Base-by-base conservation (phyloP, 768 basidiomycete genomes). In the Pleurotus ostreatus region DNA sequence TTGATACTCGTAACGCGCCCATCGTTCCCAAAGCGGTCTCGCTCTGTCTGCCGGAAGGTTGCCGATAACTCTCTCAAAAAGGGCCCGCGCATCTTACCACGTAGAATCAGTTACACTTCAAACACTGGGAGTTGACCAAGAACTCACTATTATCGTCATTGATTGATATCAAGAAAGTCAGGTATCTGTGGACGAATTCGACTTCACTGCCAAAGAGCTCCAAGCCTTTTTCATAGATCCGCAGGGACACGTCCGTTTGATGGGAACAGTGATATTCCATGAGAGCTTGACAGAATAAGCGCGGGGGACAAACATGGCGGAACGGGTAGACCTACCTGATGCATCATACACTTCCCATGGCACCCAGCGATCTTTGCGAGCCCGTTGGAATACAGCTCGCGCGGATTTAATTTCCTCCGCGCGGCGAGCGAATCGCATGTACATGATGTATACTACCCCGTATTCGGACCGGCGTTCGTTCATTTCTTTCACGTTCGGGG, bases 311-410 rank as follows among this genome's bases (percentile, higher is more conserved):
- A 61, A 53, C 43, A 46, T 18, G 9, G 11, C 3, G 30, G 30
- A 34, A 34, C 30, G 30, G 30, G 46, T 5, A 52, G 39, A 49
- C 67, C 78, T 60, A 95, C 94, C 94, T 55, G 92, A 86, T 43
- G 94, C 89, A 68, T 98, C 95, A 63, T 87, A 96, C 0, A 93
- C 89, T 64, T 95, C 89, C 97, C 97, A 98, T 13, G 91, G 79
- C 1, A 81, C 81, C 82, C 80, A 90, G 46, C 78, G 79, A 61
- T 80, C 78, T 65, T 84, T 89, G 61, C 94, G 78, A 9, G 94
- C 92, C 69, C 87, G 88, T 16, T 80, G 82, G 63, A 98, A 98
- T 5, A 94, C 73, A 0, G 77, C 75, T 55, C 95, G 77, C 40
- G 89, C 86, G 2, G 86, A 76, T 69, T 89, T 89, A 62, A 92